Percentiles rank a stretch among this genome's conserved stretches.
Evolutionary conservation across 176 grass and related monocot genomes (phyloP).

Genomic region (Raddia guianensis): DNA sequence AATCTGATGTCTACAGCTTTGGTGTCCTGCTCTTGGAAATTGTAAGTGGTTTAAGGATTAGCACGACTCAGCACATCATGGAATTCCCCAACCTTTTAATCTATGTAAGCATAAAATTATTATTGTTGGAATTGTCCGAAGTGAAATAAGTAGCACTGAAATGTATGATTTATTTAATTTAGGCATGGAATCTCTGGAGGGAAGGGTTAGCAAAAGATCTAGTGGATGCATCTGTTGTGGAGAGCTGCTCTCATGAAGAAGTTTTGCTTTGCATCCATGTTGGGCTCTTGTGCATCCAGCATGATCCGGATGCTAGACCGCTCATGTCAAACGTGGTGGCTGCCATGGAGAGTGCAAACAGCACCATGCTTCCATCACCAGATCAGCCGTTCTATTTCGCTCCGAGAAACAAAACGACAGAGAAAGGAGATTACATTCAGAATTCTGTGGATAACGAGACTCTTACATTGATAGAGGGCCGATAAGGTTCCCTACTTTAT

Average conservation of each 20-base stretch:
- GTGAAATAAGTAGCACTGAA: neutral
- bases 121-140: neutral
- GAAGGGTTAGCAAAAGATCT: constrained; percentile 45
- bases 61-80: constrained; percentile 29
- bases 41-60: constrained; percentile 49
- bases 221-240: constrained; percentile 37
- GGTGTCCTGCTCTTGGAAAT: constrained; percentile 53
- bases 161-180: constrained; percentile 7
- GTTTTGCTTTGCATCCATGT: constrained; percentile 52
- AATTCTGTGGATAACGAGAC: neutral
- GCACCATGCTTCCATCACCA: constrained; percentile 8
- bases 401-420: neutral
- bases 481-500: neutral
- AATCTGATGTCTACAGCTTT: constrained; percentile 61
- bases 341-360: neutral
- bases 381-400: constrained; percentile 29
- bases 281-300: neutral
- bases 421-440: neutral
- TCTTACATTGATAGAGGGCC: constrained; percentile 14
- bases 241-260: constrained; percentile 38
- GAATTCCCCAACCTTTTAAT: constrained; percentile 49
- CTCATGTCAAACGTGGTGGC: constrained; percentile 42
- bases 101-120: constrained; percentile 46
- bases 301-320: constrained; percentile 58
- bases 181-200: constrained; percentile 58